Conservation (phyloP, 1,284 basidiomycete genomes). For the Cryptococcus wingfieldii region DNA sequence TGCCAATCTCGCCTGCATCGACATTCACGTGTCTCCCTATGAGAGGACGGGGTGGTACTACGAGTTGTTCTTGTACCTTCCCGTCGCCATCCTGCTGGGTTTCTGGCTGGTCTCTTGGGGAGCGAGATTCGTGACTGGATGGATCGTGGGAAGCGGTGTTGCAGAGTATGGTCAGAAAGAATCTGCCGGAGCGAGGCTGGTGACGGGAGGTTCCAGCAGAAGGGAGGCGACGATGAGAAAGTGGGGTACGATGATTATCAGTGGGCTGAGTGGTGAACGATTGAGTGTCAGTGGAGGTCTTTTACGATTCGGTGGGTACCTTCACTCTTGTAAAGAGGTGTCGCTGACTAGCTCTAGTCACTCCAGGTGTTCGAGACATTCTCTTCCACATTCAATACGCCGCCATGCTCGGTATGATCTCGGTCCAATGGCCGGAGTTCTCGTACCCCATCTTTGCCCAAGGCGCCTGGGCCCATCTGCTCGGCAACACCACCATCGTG, state of each 20-base stretch:
- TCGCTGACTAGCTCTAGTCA: slow-evolving; percentile 56
- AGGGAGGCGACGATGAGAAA: slow-evolving; percentile 42
- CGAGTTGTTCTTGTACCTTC: slow-evolving; percentile 73
- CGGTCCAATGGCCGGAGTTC: slow-evolving; percentile 89
- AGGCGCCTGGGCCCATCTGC: slow-evolving; percentile 79
- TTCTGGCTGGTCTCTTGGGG: slow-evolving; percentile 77
- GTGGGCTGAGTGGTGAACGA: slow-evolving; percentile 84
- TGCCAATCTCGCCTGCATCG: slow-evolving; percentile 74
- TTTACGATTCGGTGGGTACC: slow-evolving; percentile 71
- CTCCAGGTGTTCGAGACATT: slow-evolving; percentile 87
- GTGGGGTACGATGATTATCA: slow-evolving; percentile 83
- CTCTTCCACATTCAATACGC: slow-evolving; percentile 83
- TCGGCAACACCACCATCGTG: slow-evolving; percentile 74
- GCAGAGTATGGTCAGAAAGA: slow-evolving; percentile 35
- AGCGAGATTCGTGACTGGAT: slow-evolving; percentile 76
- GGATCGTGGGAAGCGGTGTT: slow-evolving; percentile 51
- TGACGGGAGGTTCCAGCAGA: slow-evolving; percentile 18
- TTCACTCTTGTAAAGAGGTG: not conserved
- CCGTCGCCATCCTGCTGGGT: slow-evolving; percentile 67
- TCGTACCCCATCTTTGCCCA: slow-evolving; percentile 81
- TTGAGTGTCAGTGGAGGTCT: slow-evolving; percentile 79
- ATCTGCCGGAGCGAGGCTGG: slow-evolving; percentile 36
- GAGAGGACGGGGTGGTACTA: slow-evolving; percentile 63
- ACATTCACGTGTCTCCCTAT: slow-evolving; percentile 74
- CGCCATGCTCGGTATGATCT: slow-evolving; percentile 75